These are phyloP conservation scores for Claviceps sp. DNA, from an alignment of 2,329 filamentous ascomycete genomes.

Conservation along the genomic window DNA sequence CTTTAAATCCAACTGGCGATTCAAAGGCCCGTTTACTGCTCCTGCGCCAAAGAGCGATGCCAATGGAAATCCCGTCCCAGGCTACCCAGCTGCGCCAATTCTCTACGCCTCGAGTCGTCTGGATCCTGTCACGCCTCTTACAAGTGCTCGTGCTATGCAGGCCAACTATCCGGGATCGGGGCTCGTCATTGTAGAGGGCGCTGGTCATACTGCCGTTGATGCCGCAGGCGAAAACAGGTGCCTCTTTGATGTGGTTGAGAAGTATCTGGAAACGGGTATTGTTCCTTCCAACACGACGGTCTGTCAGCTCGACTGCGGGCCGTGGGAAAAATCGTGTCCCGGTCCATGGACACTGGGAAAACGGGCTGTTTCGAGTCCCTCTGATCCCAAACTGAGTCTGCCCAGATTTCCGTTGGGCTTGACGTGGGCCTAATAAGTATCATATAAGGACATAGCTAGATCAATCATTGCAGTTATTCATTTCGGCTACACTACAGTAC, in stretches of 20 bases:
- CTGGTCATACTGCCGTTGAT: constrained; percentile 16
- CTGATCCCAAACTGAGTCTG: too few species aligned
- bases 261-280: constrained; percentile 17
- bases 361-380: neutral
- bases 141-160: constrained; percentile 19
- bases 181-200: constrained; percentile 17
- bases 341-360: neutral
- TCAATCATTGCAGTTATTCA: neutral
- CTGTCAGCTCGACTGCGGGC: constrained; percentile 8
- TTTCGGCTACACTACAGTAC: neutral
- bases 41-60: constrained; percentile 6
- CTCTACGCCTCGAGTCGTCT: constrained; percentile 24
- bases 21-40: constrained; percentile 12
- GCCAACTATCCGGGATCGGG: constrained; percentile 14
- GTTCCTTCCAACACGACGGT: constrained; percentile 12
- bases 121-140: constrained; percentile 29
- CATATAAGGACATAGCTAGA: neutral
- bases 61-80: neutral
- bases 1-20: constrained; percentile 21
- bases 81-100: constrained; percentile 14
- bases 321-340: constrained; percentile 8
- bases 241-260: constrained; percentile 9
- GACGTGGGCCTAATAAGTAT: neutral
- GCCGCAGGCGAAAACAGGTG: constrained; percentile 9
- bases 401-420: neutral